These are phyloP conservation scores for Grammothele lineata DNA, from an alignment of 768 basidiomycete genomes.

Conservation along the genomic window DNA sequence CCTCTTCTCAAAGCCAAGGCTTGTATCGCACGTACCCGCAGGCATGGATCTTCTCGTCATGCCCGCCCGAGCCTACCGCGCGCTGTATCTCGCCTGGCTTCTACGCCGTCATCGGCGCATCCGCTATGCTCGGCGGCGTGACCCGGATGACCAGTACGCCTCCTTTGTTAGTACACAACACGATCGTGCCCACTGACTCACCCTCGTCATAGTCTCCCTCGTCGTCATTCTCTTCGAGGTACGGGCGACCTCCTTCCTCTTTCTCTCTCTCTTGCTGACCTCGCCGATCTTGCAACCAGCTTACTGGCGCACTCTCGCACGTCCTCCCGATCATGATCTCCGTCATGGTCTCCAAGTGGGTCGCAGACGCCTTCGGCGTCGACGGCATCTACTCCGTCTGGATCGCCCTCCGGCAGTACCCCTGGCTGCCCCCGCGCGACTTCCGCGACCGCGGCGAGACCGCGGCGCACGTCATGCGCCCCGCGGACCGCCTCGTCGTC, in stretches of 20 bases:
- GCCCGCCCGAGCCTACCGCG: constrained; percentile 66
- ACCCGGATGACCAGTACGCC: constrained; percentile 70
- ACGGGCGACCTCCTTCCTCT: no score
- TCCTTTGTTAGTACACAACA: neutral
- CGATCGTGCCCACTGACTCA: neutral
- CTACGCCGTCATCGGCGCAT: constrained; percentile 73
- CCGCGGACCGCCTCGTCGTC: constrained; percentile 43
- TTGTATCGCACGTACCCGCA: constrained; percentile 60
- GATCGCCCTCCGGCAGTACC: constrained; percentile 68
- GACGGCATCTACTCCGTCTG: constrained; percentile 70
- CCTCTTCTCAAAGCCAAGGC: constrained; percentile 45
- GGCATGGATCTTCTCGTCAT: constrained; percentile 67
- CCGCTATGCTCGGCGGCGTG: constrained; percentile 72
- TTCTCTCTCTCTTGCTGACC: no score
- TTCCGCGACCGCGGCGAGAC: constrained; percentile 63
- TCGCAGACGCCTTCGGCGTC: constrained; percentile 64
- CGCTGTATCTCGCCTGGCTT: constrained; percentile 72
- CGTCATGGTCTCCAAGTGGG: constrained; percentile 75
- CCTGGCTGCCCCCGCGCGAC: constrained; percentile 64
- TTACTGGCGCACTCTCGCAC: constrained; percentile 77
- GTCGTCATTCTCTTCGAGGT: constrained; percentile 78
- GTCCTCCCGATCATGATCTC: constrained; percentile 81
- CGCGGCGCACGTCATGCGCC: constrained; percentile 58
- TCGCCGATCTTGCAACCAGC: constrained; percentile 29
- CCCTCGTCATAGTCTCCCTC: constrained; percentile 53